A percentile compares a stretch with the other conserved stretches of the same genome.
phyloP scores from a whole-genome alignment of 2,329 filamentous ascomycete genomes.

The Cladosporium sp. region DNA sequence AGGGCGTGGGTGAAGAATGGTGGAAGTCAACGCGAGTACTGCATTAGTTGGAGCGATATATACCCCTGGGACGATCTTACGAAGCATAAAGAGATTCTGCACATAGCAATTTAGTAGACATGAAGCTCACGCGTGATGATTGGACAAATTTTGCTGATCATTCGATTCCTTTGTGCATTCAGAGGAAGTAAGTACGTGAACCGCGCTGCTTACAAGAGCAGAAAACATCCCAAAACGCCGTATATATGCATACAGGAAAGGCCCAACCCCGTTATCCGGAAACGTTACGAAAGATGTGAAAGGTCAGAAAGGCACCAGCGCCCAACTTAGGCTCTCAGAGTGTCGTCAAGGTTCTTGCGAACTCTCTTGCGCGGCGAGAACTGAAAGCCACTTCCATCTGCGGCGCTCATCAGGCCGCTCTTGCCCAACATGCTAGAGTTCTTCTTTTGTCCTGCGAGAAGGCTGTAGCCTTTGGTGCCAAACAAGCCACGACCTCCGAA shows the following conservation, averaged over 20 bases:
- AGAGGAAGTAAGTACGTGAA: neutral
- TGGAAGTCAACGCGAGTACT: too few species aligned
- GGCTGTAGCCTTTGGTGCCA: conserved; percentile 30
- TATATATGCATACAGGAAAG: neutral
- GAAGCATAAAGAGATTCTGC: neutral
- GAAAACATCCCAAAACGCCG: neutral
- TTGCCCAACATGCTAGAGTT: conserved; percentile 22
- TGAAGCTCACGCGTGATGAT: neutral
- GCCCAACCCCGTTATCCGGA: neutral
- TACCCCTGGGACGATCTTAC: neutral
- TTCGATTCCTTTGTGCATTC: too few species aligned
- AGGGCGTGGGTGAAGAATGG: too few species aligned
- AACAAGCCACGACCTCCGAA: conserved; percentile 21
- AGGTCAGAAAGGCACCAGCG: neutral
- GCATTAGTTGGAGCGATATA: neutral
- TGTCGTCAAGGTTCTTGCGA: conserved; percentile 31
- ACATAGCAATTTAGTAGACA: neutral
- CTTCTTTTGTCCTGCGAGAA: conserved; percentile 27
- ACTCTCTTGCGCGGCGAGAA: conserved; percentile 35
- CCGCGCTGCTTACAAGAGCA: neutral
- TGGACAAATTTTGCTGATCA: too few species aligned
- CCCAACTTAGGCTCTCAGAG: conserved; percentile 21
- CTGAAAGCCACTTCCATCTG: conserved; percentile 34
- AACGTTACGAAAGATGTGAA: conserved; percentile 7
- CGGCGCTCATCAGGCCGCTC: conserved; percentile 26